Evolutionary conservation across 768 basidiomycete genomes (phyloP), one percentile per base, ranked within the genome.

Genomic region (Amanita rubescens): DNA sequence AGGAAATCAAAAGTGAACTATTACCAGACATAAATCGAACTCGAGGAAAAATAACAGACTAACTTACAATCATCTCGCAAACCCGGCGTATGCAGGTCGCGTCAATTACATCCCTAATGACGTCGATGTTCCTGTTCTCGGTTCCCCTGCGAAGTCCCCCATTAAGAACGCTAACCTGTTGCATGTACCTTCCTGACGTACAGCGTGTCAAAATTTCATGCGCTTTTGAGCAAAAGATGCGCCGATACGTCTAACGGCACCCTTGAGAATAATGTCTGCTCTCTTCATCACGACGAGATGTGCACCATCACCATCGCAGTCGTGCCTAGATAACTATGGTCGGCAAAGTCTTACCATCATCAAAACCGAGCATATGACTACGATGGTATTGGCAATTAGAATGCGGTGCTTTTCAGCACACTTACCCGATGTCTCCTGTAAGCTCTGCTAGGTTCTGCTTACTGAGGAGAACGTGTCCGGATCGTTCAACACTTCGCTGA

Each of bases 41-140:
- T 10, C 43, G 15, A 8, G 11, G 14, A 38, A n/a, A 25, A 25
- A 27, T n/a, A n/a, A n/a, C 24, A 27, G 22, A 24, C 5, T 4
- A 3, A 46, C 59, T 42, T 50, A 67, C 65, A 22, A 67, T 54
- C 9, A 57, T 58, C 20, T 61, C 56, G 51, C 63, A 64, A 30
- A 63, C 64, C 65, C 65, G 65, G 14, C 60, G 57, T 20, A 59
- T 62, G 45, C 63, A 67, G 1, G 61, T 59, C 3, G 57, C 57
- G 52, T 65, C 64, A 41, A 67, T 64, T 1, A 67, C 58, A 43
- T 63, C 62, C 12, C 51, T 45, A 12, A 61, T 58, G 11, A 66
- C 55, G 51, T 66, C 65, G 24, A 65, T 53, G 9, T 45, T 46
- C 33, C n/a, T n/a, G n/a, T n/a, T n/a, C n/a, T n/a, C n/a, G n/a